Conservation (phyloP, 139 green algal species). For the Nannochloris sp. region DNA sequence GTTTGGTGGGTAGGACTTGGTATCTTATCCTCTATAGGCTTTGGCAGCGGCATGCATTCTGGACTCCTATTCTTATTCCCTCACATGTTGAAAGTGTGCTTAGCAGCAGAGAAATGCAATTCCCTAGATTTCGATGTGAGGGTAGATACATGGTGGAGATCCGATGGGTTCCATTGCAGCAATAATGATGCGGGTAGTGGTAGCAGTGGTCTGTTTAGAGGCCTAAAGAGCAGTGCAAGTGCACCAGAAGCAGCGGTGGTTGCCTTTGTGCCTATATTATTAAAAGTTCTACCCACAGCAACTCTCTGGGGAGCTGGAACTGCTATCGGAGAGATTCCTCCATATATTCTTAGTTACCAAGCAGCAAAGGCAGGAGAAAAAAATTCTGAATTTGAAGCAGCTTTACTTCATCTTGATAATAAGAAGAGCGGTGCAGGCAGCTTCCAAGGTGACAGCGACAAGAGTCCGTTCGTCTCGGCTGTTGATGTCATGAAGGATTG, state of each 20-base stretch:
- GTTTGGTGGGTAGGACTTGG: constrained; percentile 85
- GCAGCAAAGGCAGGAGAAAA: constrained; percentile 59
- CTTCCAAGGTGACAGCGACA: neutral
- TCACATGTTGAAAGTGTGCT: constrained; percentile 88
- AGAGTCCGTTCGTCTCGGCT: neutral
- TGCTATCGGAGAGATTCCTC: constrained; percentile 82
- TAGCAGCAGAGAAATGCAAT: constrained; percentile 78
- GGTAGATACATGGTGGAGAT: constrained; percentile 73
- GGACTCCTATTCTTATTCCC: constrained; percentile 90
- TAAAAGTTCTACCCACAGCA: constrained; percentile 51
- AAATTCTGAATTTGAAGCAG: constrained; percentile 49
- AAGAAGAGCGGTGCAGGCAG: constrained; percentile 3
- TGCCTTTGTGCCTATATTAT: neutral
- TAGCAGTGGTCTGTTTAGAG: no score
- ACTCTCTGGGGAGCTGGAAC: constrained; percentile 87
- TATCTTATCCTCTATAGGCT: constrained; percentile 80
- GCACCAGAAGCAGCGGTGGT: constrained; percentile 44
- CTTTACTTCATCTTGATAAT: no score
- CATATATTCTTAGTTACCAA: constrained; percentile 77
- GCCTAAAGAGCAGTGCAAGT: constrained; percentile 21
- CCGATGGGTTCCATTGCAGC: constrained; percentile 62
- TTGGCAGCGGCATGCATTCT: constrained; percentile 90
- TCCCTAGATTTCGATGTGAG: constrained; percentile 62
- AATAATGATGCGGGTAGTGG: neutral
- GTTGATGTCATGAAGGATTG: constrained; percentile 51